Conservation (phyloP, 2,329 filamentous ascomycete genomes). For the Aspergillus sp. region DNA sequence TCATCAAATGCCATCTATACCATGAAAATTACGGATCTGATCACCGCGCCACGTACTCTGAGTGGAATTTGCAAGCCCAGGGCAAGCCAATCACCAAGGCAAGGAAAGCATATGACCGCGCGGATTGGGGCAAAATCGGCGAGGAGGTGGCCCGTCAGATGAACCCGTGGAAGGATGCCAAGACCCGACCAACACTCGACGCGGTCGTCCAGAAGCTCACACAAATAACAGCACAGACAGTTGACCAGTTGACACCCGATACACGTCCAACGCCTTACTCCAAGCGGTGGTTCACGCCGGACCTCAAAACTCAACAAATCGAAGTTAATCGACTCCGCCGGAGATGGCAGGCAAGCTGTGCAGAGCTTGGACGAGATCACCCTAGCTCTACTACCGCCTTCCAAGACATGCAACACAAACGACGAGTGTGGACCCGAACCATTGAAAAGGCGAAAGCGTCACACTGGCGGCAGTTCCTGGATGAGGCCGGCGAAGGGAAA, state of each 20-base stretch:
- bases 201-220: no score
- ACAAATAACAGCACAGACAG: no score
- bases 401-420: no score
- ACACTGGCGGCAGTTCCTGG: no score
- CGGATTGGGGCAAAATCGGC: background rate
- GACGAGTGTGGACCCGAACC: no score
- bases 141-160: no score
- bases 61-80: constrained; percentile 17
- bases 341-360: constrained; percentile 19
- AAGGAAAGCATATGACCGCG: constrained; percentile 15
- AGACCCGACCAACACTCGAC: no score
- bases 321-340: constrained; percentile 21
- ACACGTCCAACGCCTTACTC: constrained; percentile 18
- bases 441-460: no score
- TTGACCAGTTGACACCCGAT: no score
- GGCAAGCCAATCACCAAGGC: constrained; percentile 1
- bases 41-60: constrained; percentile 22
- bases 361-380: background rate
- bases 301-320: constrained; percentile 23
- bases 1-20: constrained; percentile 25
- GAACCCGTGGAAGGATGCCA: no score
- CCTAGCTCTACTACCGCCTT: no score
- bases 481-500: no score
- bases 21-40: constrained; percentile 25
- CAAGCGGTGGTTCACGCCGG: constrained; percentile 26